Base-by-base conservation (phyloP, 495 filamentous ascomycete species). In the Penicillium verhagenii region DNA sequence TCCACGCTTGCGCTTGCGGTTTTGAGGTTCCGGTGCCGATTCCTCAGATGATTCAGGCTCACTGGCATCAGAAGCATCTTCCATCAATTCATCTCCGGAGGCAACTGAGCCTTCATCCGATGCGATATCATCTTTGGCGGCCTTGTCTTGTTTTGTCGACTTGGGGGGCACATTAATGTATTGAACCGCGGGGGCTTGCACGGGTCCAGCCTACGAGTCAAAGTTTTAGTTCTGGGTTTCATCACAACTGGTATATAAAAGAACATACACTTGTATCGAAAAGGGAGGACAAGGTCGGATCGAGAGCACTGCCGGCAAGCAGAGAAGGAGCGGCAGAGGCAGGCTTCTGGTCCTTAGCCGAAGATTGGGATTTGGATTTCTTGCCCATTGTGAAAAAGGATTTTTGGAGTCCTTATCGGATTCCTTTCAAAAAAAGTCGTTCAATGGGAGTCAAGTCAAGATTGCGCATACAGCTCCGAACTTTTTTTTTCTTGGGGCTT, bases 221-320 rank as follows among this genome's bases (percentile, higher is more conserved):
- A 47, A 40, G 20, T 14, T n/a, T 57, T 18, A 57, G 47, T 23
- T 13, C 35, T 0, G 4, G 23, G 3, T 9, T 9, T 9, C 28
- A 19, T n/a, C 24, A 35, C 1, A 8, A n/a, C 3, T 29, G 3
- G 10, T 3, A n/a, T 14, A 57, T 47, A n/a, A 16, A 24, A 33
- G 20, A 45, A 82, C 88, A 71, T 77, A 94, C 91, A 75, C 89
- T 93, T 24, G 81, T 77, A 25, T 87, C 79, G 71, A 97, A 97
- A 23, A 97, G 79, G 45, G 88, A 87, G 56, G 88, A 84, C 58
- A 97, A 64, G 49, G 78, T 72, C 56, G 89, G 87, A 74, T 97
- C 90, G 58, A 95, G 78, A 56, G 80, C 65, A 21, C 65, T 69
- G 50, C 63, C 65, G 23, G 65, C 64, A 16, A 78, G 57, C 46